Percentiles rank a stretch among this genome's conserved stretches.
These are phyloP conservation scores for Nepenthes alata DNA, from an alignment of 179 eudicot species.

Conservation along the genomic window DNA sequence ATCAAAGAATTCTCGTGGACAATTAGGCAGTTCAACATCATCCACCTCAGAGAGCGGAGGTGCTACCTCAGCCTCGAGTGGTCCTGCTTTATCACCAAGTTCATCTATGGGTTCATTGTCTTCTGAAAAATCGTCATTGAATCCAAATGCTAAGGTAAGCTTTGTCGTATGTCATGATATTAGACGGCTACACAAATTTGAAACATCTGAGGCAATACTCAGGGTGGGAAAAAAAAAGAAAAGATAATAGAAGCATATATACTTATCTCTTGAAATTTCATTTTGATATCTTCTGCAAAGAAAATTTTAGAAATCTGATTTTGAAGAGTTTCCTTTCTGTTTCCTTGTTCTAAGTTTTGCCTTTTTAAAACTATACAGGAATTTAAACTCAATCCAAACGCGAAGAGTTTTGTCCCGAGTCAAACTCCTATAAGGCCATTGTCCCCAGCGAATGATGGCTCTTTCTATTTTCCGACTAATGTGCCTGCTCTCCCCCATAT, in stretches of 20 bases:
- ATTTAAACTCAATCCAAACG: constrained; percentile 78
- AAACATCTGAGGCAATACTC: not conserved
- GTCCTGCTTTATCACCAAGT: constrained; percentile 60
- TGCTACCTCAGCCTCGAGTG: constrained; percentile 38
- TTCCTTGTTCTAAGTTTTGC: not conserved
- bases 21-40: constrained; percentile 52
- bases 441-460: constrained; percentile 70
- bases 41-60: constrained; percentile 51
- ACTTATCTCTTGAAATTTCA: too few species aligned
- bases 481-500: constrained; percentile 48
- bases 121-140: constrained; percentile 80
- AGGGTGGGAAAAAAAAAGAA: not conserved
- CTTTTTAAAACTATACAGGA: constrained; percentile 38
- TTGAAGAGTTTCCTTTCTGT: not conserved
- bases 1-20: constrained; percentile 31
- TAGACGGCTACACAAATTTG: not conserved
- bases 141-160: constrained; percentile 83
- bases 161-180: not conserved
- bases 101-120: constrained; percentile 72
- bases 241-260: too few species aligned
- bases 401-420: constrained; percentile 69
- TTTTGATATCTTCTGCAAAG: not conserved
- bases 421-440: constrained; percentile 60
- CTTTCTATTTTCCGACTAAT: constrained; percentile 62
- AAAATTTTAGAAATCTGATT: not conserved